These are phyloP conservation scores for Colletotrichum karsti DNA, from an alignment of 2,329 filamentous ascomycete species.

Conservation along the genomic window DNA sequence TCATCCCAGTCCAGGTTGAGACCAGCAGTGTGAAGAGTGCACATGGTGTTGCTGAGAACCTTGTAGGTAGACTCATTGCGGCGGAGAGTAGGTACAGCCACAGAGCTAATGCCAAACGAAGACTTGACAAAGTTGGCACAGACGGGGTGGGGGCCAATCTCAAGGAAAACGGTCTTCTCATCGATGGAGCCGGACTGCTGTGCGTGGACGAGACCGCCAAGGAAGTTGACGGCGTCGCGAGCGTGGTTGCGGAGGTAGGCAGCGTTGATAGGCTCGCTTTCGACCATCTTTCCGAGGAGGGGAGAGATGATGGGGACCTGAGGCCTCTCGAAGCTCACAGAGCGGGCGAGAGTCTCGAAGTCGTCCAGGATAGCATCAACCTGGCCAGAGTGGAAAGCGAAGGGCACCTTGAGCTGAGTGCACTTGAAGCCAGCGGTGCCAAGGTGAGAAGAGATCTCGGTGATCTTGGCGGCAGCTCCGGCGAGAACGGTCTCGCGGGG, in stretches of 20 bases:
- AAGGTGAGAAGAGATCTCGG: conserved; percentile 50
- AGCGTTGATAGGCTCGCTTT: conserved; percentile 57
- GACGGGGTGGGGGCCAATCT: conserved; percentile 76
- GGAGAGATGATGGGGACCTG: conserved; percentile 73
- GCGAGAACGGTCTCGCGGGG: conserved; percentile 78
- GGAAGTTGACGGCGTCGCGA: conserved; percentile 73
- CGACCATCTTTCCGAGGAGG: conserved; percentile 63
- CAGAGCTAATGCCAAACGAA: conserved; percentile 60
- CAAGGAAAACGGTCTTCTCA: conserved; percentile 72
- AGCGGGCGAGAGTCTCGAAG: conserved; percentile 57
- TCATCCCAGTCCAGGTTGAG: conserved; percentile 76
- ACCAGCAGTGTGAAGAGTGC: conserved; percentile 66
- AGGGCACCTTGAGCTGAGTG: conserved; percentile 57
- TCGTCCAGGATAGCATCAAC: conserved; percentile 65
- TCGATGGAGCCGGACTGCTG: conserved; percentile 62
- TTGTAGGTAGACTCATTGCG: conserved; percentile 72
- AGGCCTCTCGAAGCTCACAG: conserved; percentile 52
- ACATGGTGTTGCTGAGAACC: conserved; percentile 66
- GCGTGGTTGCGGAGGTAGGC: conserved; percentile 69
- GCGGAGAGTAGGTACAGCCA: conserved; percentile 68
- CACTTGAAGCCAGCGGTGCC: conserved; percentile 47
- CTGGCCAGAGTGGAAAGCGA: conserved; percentile 63
- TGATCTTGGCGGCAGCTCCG: conserved; percentile 51
- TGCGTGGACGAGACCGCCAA: conserved; percentile 63
- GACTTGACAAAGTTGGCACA: conserved; percentile 70